A percentile compares a stretch with the other conserved stretches of the same genome.
These are phyloP conservation scores for Kwoniella mangroviensis DNA, from an alignment of 768 basidiomycete species.

Conservation along the genomic window DNA sequence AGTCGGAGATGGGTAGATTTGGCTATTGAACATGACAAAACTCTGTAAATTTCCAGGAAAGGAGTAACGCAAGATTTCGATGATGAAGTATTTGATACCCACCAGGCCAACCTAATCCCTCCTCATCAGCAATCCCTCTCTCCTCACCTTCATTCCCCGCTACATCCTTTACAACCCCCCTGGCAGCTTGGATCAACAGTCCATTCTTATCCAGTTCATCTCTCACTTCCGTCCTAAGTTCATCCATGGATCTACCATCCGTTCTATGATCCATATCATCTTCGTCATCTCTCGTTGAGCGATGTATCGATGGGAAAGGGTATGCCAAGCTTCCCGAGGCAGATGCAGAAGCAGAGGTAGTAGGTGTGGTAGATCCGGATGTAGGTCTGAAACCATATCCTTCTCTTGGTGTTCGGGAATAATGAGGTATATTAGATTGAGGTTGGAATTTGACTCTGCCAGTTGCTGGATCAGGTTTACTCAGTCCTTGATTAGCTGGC, in stretches of 20 bases:
- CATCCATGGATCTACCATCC: constrained; percentile 40
- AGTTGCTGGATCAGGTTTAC: constrained; percentile 21
- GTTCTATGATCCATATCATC: constrained; percentile 46
- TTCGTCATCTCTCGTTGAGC: constrained; percentile 28
- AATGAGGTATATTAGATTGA: constrained; percentile 15
- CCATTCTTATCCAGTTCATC: constrained; percentile 37
- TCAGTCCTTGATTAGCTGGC: constrained; percentile 17
- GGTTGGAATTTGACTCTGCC: constrained; percentile 20
- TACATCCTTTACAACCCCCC: constrained; percentile 18
- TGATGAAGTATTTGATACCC: constrained; percentile 31
- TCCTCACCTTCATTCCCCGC: constrained; percentile 32
- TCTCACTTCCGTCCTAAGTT: constrained; percentile 39
- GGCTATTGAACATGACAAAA: constrained; percentile 61
- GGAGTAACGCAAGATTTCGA: not conserved
- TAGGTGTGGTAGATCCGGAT: constrained; percentile 67
- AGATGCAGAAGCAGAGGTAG: not conserved
- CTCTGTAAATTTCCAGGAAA: not conserved
- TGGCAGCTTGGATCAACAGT: constrained; percentile 14
- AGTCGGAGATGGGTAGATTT: constrained; percentile 87
- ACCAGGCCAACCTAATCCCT: constrained; percentile 93
- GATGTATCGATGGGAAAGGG: constrained; percentile 7
- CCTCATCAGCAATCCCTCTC: constrained; percentile 51
- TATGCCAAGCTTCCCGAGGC: not conserved
- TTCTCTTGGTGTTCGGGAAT: constrained; percentile 61
- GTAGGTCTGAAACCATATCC: constrained; percentile 80